Conservation (phyloP, 1,284 basidiomycete species). For the Erythrobasidium hasegawianum region DNA sequence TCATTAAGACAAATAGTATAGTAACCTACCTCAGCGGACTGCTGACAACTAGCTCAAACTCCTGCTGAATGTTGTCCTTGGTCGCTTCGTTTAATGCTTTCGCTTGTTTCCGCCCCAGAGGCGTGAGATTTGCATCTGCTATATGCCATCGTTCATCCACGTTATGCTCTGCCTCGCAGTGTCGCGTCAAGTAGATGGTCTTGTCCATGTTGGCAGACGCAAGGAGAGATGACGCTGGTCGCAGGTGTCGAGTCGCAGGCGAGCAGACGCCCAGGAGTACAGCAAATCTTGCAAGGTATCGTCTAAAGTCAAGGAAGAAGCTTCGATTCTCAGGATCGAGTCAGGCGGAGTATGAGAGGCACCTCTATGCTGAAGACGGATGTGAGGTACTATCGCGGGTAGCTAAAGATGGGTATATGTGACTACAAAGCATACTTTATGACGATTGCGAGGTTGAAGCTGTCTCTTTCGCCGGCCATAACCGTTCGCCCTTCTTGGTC, state of each 20-base stretch:
- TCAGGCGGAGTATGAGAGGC: too few relatives aligned
- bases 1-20: too few relatives aligned
- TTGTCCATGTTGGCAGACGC: background rate
- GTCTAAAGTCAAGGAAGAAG: too few relatives aligned
- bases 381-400: too few relatives aligned
- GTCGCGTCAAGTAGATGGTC: conserved; percentile 6
- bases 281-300: too few relatives aligned
- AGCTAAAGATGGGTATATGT: too few relatives aligned
- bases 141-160: conserved; percentile 37
- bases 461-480: background rate
- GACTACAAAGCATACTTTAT: too few relatives aligned
- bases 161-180: conserved; percentile 2
- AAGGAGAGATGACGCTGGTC: background rate
- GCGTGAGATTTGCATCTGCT: conserved; percentile 48
- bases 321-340: too few relatives aligned
- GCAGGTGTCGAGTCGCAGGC: too few relatives aligned
- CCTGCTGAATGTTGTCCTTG: conserved; percentile 45
- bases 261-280: too few relatives aligned
- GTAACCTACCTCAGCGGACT: conserved; percentile 48
- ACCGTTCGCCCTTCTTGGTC: conserved; percentile 35
- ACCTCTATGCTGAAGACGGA: too few relatives aligned
- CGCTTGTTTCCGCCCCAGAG: conserved; percentile 47
- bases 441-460: too few relatives aligned
- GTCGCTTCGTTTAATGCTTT: conserved; percentile 45
- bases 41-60: conserved; percentile 48